These are phyloP conservation scores for Penicillium goetzii DNA, from an alignment of 495 filamentous ascomycete species.

Conservation along the genomic window DNA sequence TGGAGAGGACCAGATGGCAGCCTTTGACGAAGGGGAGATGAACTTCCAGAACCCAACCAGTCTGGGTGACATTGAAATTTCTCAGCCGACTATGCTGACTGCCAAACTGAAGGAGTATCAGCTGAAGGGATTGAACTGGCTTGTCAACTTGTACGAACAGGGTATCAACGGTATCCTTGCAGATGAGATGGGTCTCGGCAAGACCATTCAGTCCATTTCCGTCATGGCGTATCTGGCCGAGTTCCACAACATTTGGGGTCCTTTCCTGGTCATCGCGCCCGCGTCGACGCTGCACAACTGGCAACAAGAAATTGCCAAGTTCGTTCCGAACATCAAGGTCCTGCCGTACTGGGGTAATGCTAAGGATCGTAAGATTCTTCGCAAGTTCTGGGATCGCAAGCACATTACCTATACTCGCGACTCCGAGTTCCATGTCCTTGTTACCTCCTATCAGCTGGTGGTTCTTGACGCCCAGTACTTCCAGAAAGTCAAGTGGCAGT, in stretches of 20 bases:
- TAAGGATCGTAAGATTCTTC: constrained; percentile 90
- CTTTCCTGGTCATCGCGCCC: constrained; percentile 95
- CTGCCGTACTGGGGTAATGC: constrained; percentile 97
- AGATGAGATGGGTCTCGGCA: constrained; percentile 99
- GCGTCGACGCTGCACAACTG: constrained; percentile 98
- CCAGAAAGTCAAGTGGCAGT: constrained; percentile 99
- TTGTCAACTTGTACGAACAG: constrained; percentile 98
- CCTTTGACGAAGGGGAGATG: constrained; percentile 82
- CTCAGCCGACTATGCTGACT: constrained; percentile 91
- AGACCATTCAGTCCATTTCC: constrained; percentile 98
- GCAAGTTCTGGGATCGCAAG: constrained; percentile 99
- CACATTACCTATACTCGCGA: constrained; percentile 93
- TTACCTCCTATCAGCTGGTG: constrained; percentile 97
- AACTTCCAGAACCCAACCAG: constrained; percentile 99
- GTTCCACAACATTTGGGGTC: constrained; percentile 96
- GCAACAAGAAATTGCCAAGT: constrained; percentile 95
- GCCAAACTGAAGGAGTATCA: constrained; percentile 98
- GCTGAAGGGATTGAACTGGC: constrained; percentile 97
- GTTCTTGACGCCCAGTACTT: constrained; percentile 96
- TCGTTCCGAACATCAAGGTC: constrained; percentile 92
- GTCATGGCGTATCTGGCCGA: constrained; percentile 99
- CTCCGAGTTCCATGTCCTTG: constrained; percentile 90
- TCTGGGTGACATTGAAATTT: constrained; percentile 88
- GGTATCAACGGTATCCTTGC: constrained; percentile 99
- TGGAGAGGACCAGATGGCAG: constrained; percentile 47